Conservation (phyloP, 2,329 filamentous ascomycete species). For the Lachnellula suecica region DNA sequence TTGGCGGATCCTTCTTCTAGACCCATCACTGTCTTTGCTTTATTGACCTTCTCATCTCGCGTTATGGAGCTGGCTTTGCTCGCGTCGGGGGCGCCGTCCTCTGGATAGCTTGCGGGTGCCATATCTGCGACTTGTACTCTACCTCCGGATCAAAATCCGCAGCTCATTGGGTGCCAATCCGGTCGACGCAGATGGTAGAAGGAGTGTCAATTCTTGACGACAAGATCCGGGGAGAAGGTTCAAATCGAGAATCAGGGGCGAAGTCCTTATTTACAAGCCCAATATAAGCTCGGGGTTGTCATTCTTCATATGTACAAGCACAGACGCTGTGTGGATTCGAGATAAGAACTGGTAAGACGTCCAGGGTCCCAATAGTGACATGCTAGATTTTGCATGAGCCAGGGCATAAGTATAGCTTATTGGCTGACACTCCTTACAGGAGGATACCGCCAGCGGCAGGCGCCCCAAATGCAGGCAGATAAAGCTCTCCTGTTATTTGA, state of each 20-base stretch:
- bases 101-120: background rate
- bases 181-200: background rate
- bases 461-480: background rate
- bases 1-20: slow-evolving; percentile 12
- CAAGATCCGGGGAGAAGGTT: background rate
- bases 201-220: background rate
- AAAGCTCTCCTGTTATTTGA: background rate
- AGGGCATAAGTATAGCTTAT: background rate
- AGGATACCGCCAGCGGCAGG: background rate
- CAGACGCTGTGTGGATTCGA: background rate
- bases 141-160: background rate
- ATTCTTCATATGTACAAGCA: background rate
- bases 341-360: background rate
- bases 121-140: background rate
- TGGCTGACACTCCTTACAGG: no score
- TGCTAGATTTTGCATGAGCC: background rate
- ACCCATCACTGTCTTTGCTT: slow-evolving; percentile 1
- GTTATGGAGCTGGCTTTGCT: slow-evolving; percentile 4
- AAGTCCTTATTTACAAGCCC: background rate
- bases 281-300: background rate
- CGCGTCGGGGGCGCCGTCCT: background rate
- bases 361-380: background rate
- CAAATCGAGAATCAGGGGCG: background rate
- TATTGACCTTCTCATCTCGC: slow-evolving; percentile 8
- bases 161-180: background rate